Conservation (phyloP, 1,284 basidiomycete species). For the Leccinum pachyderme region DNA sequence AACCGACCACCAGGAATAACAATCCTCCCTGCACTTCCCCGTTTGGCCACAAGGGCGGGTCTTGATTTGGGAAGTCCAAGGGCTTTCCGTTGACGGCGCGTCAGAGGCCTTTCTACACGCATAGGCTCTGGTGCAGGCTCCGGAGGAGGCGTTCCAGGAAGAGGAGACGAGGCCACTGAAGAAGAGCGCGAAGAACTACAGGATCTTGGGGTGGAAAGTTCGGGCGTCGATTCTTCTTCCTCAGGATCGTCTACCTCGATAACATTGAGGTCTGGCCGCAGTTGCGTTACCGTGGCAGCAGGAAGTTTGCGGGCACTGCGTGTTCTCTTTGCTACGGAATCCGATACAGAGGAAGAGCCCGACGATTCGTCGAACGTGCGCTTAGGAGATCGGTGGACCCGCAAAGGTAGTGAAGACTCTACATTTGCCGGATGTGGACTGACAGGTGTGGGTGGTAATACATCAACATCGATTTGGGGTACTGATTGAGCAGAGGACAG, state of each 20-base stretch:
- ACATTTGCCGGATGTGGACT: slow-evolving; percentile 12
- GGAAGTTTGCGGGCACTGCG: slow-evolving; percentile 29
- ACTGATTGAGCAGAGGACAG: slow-evolving; percentile 32
- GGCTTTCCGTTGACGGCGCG: slow-evolving; percentile 63
- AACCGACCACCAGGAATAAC: slow-evolving; percentile 56
- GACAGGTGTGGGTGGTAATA: slow-evolving; percentile 28
- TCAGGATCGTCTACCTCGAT: slow-evolving; percentile 35
- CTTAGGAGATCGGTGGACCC: slow-evolving; percentile 55
- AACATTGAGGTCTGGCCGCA: slow-evolving; percentile 18
- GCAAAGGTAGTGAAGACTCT: slow-evolving; percentile 31
- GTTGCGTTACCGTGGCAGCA: slow-evolving; percentile 19
- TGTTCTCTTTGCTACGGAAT: slow-evolving; percentile 44
- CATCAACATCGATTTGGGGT: slow-evolving; percentile 29
- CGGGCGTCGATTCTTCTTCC: slow-evolving; percentile 41
- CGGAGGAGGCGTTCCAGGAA: slow-evolving; percentile 30
- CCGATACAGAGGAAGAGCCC: slow-evolving; percentile 44
- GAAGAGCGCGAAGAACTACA: slow-evolving; percentile 41
- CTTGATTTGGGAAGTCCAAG: slow-evolving; percentile 60
- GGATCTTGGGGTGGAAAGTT: slow-evolving; percentile 43
- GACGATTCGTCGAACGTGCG: slow-evolving; percentile 66
- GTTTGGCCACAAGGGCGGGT: slow-evolving; percentile 29
- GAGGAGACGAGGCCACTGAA: slow-evolving; percentile 41
- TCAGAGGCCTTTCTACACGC: slow-evolving; percentile 40
- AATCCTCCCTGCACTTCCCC: slow-evolving; percentile 48
- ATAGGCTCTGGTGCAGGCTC: slow-evolving; percentile 31